These are phyloP conservation scores for Leccinellum albellum DNA, from an alignment of 768 basidiomycete species.

Conservation along the genomic window DNA sequence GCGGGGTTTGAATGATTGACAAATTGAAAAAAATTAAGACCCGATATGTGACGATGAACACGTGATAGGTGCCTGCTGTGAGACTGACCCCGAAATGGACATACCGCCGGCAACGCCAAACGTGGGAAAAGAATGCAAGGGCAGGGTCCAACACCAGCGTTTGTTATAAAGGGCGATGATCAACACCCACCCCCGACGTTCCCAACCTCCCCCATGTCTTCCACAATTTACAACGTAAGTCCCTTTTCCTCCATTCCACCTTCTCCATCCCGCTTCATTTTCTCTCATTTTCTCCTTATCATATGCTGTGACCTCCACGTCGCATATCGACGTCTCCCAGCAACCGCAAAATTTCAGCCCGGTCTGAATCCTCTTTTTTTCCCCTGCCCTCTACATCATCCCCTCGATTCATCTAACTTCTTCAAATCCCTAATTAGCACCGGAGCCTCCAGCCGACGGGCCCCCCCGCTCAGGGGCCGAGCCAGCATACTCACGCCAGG, in stretches of 20 bases:
- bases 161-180: slow-evolving; percentile 39
- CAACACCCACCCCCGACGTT: slow-evolving; percentile 35
- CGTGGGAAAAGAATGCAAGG: slow-evolving; percentile 33
- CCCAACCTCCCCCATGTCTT: slow-evolving; percentile 37
- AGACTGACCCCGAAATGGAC: slow-evolving; percentile 22
- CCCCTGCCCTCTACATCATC: background rate
- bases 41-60: slow-evolving; percentile 16
- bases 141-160: slow-evolving; percentile 34
- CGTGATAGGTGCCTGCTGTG: slow-evolving; percentile 31
- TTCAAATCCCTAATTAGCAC: slow-evolving; percentile 35
- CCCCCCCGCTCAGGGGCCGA: slow-evolving; percentile 41
- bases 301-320: background rate
- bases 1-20: slow-evolving; percentile 19
- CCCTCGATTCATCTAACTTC: slow-evolving; percentile 15
- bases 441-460: slow-evolving; percentile 52
- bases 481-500: slow-evolving; percentile 41
- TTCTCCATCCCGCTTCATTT: background rate
- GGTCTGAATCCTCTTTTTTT: slow-evolving; percentile 2
- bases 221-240: slow-evolving; percentile 39
- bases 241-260: background rate
- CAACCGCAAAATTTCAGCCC: slow-evolving; percentile 25
- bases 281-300: background rate
- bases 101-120: slow-evolving; percentile 34
- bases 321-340: slow-evolving; percentile 2
- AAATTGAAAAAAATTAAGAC: slow-evolving; percentile 14